Evolutionary conservation across 2,329 filamentous ascomycete genomes (phyloP).

Genomic region (Colletotrichum chrysophilum): DNA sequence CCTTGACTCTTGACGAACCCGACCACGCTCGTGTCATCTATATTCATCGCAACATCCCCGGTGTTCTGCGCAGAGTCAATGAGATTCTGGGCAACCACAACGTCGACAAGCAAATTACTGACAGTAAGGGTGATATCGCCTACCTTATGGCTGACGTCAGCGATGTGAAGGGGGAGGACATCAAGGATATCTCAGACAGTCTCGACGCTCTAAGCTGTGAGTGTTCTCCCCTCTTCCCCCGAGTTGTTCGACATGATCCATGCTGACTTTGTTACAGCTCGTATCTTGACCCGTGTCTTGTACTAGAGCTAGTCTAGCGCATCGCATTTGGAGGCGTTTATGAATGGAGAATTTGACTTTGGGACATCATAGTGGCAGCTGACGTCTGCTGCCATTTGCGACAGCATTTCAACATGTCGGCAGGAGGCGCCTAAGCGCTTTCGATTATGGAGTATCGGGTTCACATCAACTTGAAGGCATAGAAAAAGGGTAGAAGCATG

Average conservation of each 20-base stretch:
- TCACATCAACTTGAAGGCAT: slow-evolving; percentile 19
- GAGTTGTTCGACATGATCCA: not conserved
- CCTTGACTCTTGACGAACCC: slow-evolving; percentile 86
- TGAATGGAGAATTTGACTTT: not conserved
- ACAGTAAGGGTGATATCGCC: slow-evolving; percentile 90
- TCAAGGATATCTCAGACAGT: slow-evolving; percentile 84
- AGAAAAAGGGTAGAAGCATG: not conserved
- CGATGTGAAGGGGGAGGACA: slow-evolving; percentile 78
- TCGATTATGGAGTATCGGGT: slow-evolving; percentile 2
- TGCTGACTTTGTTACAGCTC: slow-evolving; percentile 33
- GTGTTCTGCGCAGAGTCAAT: slow-evolving; percentile 94
- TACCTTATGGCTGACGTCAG: slow-evolving; percentile 99
- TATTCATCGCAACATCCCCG: slow-evolving; percentile 95
- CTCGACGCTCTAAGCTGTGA: slow-evolving; percentile 82
- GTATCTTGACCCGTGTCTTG: slow-evolving; percentile 52
- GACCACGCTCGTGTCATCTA: slow-evolving; percentile 94
- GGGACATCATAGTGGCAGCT: not conserved
- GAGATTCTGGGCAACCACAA: slow-evolving; percentile 94
- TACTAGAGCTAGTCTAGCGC: slow-evolving; percentile 36
- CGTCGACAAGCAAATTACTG: slow-evolving; percentile 98
- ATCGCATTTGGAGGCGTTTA: slow-evolving; percentile 10
- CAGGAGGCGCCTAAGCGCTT: not conserved
- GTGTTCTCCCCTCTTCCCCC: slow-evolving; percentile 32
- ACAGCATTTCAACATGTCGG: slow-evolving; percentile 18
- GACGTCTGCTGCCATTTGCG: not conserved